These are phyloP conservation scores for Monosporascus ibericus DNA, from an alignment of 2,329 filamentous ascomycete species.

Conservation along the genomic window DNA sequence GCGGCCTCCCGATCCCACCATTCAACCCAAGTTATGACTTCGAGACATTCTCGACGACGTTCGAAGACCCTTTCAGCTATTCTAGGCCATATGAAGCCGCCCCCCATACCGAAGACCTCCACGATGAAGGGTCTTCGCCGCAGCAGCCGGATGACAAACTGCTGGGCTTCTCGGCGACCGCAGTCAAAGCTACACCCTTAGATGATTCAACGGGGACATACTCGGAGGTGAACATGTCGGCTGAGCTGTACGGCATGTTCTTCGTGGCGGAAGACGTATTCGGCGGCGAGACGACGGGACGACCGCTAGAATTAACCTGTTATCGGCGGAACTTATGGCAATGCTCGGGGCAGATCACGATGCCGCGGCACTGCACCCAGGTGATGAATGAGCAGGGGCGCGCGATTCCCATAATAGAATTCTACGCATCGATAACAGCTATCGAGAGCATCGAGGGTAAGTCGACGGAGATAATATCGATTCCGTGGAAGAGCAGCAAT, in stretches of 20 bases:
- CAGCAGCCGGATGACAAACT: constrained; percentile 63
- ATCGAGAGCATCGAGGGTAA: constrained; percentile 92
- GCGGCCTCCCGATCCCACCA: constrained; percentile 36
- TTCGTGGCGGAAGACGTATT: constrained; percentile 80
- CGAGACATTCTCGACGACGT: constrained; percentile 53
- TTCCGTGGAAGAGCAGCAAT: constrained; percentile 85
- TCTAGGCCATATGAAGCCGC: constrained; percentile 42
- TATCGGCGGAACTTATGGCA: constrained; percentile 94
- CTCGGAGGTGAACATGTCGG: constrained; percentile 60
- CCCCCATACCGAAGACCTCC: constrained; percentile 36
- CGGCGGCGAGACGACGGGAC: constrained; percentile 47
- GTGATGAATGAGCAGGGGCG: constrained; percentile 69
- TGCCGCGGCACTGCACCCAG: constrained; percentile 67
- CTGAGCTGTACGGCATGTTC: constrained; percentile 83
- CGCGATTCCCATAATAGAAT: constrained; percentile 67
- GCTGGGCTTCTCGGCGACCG: constrained; percentile 64
- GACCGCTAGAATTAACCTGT: constrained; percentile 80
- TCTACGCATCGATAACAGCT: constrained; percentile 78
- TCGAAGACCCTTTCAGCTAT: constrained; percentile 61
- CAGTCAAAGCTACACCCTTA: constrained; percentile 54
- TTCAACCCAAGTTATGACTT: constrained; percentile 58
- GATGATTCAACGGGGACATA: constrained; percentile 57
- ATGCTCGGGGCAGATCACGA: constrained; percentile 78
- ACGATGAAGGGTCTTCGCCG: constrained; percentile 41
- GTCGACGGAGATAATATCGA: constrained; percentile 86